Evolutionary conservation across 257 asterid species (phyloP).

Genomic region (Henckelia pumila): DNA sequence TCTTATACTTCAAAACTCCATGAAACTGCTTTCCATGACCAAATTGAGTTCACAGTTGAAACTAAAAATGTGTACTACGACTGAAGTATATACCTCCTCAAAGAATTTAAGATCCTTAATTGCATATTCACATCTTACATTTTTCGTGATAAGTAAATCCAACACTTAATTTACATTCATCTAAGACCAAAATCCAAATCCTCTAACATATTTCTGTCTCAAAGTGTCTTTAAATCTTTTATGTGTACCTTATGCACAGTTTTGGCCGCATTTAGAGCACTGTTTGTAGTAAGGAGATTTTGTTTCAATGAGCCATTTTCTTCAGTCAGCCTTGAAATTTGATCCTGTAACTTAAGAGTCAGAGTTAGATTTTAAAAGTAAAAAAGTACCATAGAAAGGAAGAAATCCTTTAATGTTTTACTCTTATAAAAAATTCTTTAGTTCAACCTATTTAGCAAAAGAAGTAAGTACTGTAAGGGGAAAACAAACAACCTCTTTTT

Average conservation of each 20-base stretch:
- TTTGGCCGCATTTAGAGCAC: conserved; percentile 55
- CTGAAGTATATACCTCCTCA: neutral
- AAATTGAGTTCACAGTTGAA: neutral
- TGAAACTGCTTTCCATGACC: conserved; percentile 2
- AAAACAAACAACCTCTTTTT: conserved; percentile 66
- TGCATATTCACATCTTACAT: too few species aligned
- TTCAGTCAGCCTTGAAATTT: conserved; percentile 57
- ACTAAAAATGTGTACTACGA: conserved; percentile 13
- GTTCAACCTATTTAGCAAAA: neutral
- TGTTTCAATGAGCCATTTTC: conserved; percentile 83
- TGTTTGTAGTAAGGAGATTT: conserved; percentile 53
- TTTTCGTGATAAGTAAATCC: too few species aligned
- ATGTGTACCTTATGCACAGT: conserved; percentile 55
- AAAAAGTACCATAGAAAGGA: neutral
- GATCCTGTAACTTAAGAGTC: conserved; percentile 54
- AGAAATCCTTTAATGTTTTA: neutral
- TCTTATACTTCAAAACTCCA: conserved; percentile 22
- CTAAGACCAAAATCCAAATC: conserved; percentile 6
- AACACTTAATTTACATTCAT: neutral
- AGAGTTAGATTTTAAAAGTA: conserved; percentile 1
- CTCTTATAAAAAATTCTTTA: neutral
- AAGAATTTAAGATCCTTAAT: conserved; percentile 9
- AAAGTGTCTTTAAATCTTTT: conserved; percentile 9
- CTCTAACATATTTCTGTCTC: conserved; percentile 4
- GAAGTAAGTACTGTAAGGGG: neutral